These are phyloP conservation scores for Malus fusca DNA, from an alignment of 306 rosid species.

Conservation along the genomic window DNA sequence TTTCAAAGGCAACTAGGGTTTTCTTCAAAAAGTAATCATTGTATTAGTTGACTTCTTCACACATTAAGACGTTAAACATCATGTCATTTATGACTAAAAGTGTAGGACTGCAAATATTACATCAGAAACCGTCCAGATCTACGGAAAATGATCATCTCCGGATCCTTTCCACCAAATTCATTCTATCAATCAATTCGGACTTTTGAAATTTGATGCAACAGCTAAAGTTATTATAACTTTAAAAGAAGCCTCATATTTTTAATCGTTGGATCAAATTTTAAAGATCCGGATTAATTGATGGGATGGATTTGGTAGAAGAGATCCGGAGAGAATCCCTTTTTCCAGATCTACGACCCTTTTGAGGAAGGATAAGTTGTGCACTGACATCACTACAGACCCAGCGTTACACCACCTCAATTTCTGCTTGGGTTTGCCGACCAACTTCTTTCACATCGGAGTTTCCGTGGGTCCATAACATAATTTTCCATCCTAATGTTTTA, in stretches of 20 bases:
- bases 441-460: constrained; percentile 21
- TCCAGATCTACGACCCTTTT: constrained; percentile 38
- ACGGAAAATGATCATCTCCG: too few species aligned
- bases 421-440: constrained; percentile 31
- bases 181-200: too few species aligned
- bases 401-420: constrained; percentile 19
- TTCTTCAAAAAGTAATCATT: constrained; percentile 24
- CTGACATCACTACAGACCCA: constrained; percentile 28
- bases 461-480: constrained; percentile 8
- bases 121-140: constrained; percentile 22
- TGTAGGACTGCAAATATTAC: not conserved
- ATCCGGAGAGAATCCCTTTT: too few species aligned
- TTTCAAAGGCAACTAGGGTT: not conserved
- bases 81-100: constrained; percentile 28
- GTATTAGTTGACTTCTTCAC: constrained; percentile 38
- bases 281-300: too few species aligned
- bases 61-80: constrained; percentile 20
- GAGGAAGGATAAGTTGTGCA: constrained; percentile 28
- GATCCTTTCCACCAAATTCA: too few species aligned
- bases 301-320: too few species aligned
- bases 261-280: too few species aligned
- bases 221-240: too few species aligned
- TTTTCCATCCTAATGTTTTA: constrained; percentile 1
- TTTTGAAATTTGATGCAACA: too few species aligned
- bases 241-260: too few species aligned